Evolutionary conservation across 371 early-diverging fungal species (phyloP).

Genomic region (Mortierella sp.): DNA sequence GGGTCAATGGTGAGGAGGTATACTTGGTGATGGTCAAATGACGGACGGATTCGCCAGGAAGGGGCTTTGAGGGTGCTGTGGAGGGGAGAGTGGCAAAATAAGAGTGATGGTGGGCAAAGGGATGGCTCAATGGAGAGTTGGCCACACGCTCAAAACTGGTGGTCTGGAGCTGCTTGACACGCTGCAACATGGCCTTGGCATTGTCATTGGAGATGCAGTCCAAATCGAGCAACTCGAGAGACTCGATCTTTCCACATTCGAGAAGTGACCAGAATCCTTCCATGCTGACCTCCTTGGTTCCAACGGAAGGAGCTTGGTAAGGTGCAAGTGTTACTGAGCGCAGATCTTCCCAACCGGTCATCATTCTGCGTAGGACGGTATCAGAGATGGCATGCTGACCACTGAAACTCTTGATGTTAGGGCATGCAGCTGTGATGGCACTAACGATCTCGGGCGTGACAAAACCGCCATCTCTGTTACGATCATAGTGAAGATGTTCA

Average conservation of each 20-base stretch:
- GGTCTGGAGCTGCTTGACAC: conserved; percentile 36
- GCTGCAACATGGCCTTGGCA: conserved; percentile 49
- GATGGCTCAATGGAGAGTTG: conserved; percentile 30
- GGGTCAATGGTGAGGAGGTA: conserved; percentile 60
- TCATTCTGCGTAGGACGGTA: conserved; percentile 59
- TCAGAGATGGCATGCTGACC: conserved; percentile 66
- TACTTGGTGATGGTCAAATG: conserved; percentile 61
- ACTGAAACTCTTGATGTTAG: conserved; percentile 61
- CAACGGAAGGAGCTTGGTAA: conserved; percentile 32
- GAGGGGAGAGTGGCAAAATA: too few relatives aligned
- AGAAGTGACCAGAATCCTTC: conserved; percentile 54
- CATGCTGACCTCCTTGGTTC: conserved; percentile 46
- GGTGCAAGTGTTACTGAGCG: conserved; percentile 43
- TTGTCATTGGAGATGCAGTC: conserved; percentile 63
- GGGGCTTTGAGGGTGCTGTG: conserved; percentile 13
- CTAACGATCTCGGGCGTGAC: conserved; percentile 59
- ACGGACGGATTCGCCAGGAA: conserved; percentile 60
- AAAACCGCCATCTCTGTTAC: conserved; percentile 61
- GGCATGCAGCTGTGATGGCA: conserved; percentile 62
- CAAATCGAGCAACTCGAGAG: conserved; percentile 62
- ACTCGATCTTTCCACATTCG: conserved; percentile 47
- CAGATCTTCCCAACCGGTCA: conserved; percentile 60
- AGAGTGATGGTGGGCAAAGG: conserved; percentile 38
- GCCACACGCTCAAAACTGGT: conserved; percentile 3
- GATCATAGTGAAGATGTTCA: conserved; percentile 54